Conservation (phyloP, 1,284 basidiomycete genomes). For the Polyporus tsugae region DNA sequence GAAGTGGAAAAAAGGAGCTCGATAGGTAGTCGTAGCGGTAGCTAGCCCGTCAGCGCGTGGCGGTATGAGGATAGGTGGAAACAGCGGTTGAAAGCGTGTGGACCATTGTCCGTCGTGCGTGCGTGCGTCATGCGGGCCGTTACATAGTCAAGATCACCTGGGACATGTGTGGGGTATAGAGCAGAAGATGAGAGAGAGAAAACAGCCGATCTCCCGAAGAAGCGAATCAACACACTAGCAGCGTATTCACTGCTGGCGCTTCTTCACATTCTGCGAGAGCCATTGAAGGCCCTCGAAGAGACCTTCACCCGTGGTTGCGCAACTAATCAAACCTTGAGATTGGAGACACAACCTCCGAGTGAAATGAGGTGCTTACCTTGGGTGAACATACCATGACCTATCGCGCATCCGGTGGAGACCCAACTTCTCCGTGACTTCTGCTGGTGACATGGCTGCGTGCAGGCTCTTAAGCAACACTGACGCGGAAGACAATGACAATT, state of each 20-base stretch:
- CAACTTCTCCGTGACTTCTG: constrained; percentile 98
- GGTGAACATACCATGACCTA: constrained; percentile 98
- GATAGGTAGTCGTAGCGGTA: constrained; percentile 33
- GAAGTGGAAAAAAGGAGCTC: constrained; percentile 16
- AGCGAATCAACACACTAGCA: constrained; percentile 20
- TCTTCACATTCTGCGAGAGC: constrained; percentile 96
- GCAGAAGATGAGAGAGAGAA: constrained; percentile 36
- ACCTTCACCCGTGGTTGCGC: constrained; percentile 95
- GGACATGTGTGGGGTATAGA: constrained; percentile 42
- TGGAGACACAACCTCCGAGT: neutral
- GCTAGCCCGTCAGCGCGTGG: constrained; percentile 24
- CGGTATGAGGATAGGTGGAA: constrained; percentile 13
- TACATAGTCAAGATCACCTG: constrained; percentile 42
- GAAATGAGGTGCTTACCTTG: constrained; percentile 68
- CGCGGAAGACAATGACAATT: neutral
- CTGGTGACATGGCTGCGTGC: constrained; percentile 91
- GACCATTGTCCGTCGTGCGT: constrained; percentile 46
- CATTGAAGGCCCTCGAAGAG: constrained; percentile 96
- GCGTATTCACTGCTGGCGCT: constrained; percentile 70
- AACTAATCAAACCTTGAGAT: constrained; percentile 56
- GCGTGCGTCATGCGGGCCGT: constrained; percentile 46
- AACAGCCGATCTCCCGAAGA: constrained; percentile 28
- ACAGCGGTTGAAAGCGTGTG: constrained; percentile 38
- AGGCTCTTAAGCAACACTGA: neutral
- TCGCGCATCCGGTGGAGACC: constrained; percentile 97